These are phyloP conservation scores for Tetradesmus obliquus DNA, from an alignment of 139 green algal species.

Conservation along the genomic window DNA sequence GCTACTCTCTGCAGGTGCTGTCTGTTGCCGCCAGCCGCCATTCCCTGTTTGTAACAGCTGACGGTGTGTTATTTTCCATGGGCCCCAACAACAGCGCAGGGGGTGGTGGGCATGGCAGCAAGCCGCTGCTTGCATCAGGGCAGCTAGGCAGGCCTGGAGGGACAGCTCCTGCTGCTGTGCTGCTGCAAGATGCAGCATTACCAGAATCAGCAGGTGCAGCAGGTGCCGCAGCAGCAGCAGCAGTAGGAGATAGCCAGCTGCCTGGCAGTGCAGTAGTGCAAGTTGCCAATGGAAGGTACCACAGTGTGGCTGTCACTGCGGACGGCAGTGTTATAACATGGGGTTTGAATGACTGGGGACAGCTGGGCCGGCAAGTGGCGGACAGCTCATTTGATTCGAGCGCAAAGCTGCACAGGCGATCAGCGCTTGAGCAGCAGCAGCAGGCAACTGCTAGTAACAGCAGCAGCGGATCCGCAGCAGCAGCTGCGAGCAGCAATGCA, in stretches of 20 bases:
- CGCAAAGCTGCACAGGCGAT: background rate
- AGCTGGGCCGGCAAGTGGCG: constrained; percentile 64
- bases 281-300: constrained; percentile 55
- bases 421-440: background rate
- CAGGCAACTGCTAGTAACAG: background rate
- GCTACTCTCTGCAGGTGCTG: constrained; percentile 32
- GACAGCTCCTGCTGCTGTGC: constrained; percentile 20
- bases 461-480: background rate
- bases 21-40: constrained; percentile 57
- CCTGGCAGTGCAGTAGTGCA: constrained; percentile 40
- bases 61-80: constrained; percentile 64
- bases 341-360: constrained; percentile 80
- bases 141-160: constrained; percentile 65
- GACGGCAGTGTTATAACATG: constrained; percentile 66
- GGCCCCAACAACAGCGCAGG: constrained; percentile 70
- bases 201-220: background rate
- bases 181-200: background rate
- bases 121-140: constrained; percentile 60
- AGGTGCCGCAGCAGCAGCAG: background rate
- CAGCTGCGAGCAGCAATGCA: background rate
- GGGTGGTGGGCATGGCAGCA: constrained; percentile 70
- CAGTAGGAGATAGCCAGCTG: background rate
- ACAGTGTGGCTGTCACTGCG: constrained; percentile 58
- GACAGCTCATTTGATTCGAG: background rate
- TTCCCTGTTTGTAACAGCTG: constrained; percentile 37